Evolutionary conservation across 2,329 filamentous ascomycete species (phyloP), one percentile per base, ranked within the genome.

Genomic region (Curvularia sp.): DNA sequence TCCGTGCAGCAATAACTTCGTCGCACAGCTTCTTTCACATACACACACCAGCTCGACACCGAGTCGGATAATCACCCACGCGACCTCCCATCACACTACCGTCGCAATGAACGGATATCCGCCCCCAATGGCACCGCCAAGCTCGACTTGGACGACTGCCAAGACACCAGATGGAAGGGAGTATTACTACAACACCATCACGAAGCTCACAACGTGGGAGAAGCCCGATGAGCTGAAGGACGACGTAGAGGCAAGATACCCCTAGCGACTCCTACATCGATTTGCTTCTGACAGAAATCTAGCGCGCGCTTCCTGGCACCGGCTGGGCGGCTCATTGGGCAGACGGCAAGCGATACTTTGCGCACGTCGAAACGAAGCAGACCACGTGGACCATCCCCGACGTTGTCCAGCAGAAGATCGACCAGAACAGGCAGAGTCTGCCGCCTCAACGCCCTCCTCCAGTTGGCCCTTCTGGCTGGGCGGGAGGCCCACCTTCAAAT

Each of bases 331-430:
- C 97, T 89, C 25, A 89, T 41, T 38, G 91, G 21, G 88, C 93
- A 61, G 91, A 92, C 64, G 95, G 94, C 46, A 88, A 89, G 70
- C 92, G 94, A 74, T 99, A 99, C 79, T 99, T 93, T 70, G 94
- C 93, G 78, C 95, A 99, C 77, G 91, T 89, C 32, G 90, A 96
- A 78, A 93, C 91, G 43, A 93, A 94, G 79, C 86, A 93, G 80
- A 98, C 93, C 76, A 92, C 91, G 30, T 99, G 95, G 95, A 90
- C 93, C 72, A 93, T 97, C 85, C 95, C 95, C 55, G 90, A 92
- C 54, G 87, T 81, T 59, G 67, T 76, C 25, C 64, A 68, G 49
- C 93, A 92, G 79, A 93, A 90, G 62, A 93, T 93, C 79, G 92
- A 91, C 73, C 84, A 84, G 68, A 90, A 91, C 59, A 81, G 93